Evolutionary conservation across 805 yeast species (phyloP), one percentile per base, ranked within the genome.

Genomic region (Nakazawaea ernobii): DNA sequence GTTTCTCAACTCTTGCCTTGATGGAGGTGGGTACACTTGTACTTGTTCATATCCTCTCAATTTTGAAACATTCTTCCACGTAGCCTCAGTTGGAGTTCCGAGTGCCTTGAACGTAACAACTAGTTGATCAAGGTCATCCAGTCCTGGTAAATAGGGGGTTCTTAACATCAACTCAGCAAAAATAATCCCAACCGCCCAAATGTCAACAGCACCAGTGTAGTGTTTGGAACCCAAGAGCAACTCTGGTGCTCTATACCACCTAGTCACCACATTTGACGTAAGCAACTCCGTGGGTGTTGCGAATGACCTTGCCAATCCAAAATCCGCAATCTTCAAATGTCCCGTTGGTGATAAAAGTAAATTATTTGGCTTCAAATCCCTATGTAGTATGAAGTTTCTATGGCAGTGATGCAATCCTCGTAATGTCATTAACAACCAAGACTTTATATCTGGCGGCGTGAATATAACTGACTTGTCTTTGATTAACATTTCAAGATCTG

Each of bases 221-320:
- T 89, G 94, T 42, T 84, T 75, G 0, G 97, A 85, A 1, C 97
- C 97, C 52, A 92, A 79, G 24, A 94, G 68, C 41, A 94, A 69
- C 59, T 94, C 99, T 0, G 99, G 99, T 0, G 98, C 96, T 47
- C 98, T 71, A 65, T 94, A 94, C 99, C 99, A 94, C 51, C 98
- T 69, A 2, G 99, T 94, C 1, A 94, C 99, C 4, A 94, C 99
- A 53, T 91, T 92, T 1, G 96, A 86, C 0, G 98, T 87, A 62
- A 94, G 69, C 39, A 74, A 77, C 53, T 86, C 94, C 49, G 80
- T 79, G 0, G 91, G 87, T 24, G 83, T 74, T 0, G 95, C 92
- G 49, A 88, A 69, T 2, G 91, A 78, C 52, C 99, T 70, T 0
- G 98, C 98, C 39, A 92, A 71, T 55, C 99, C 99, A 70, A 94